phyloP scores from a whole-genome alignment of 2,329 filamentous ascomycete genomes.

The Ceratocystis variospora region DNA sequence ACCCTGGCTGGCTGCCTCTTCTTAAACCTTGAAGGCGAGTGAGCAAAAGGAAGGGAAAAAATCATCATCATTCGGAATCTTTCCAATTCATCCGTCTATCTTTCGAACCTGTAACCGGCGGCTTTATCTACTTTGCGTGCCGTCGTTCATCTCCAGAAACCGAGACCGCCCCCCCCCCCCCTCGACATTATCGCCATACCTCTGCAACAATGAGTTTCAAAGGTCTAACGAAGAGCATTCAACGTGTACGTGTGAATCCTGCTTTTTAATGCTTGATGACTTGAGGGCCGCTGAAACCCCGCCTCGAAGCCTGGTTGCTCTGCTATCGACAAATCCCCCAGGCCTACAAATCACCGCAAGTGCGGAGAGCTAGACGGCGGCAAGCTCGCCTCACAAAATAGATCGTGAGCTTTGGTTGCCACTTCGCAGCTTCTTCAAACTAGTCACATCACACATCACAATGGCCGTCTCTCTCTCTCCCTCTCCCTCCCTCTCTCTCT shows the following conservation, averaged over 20 bases:
- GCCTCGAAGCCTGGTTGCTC: not conserved
- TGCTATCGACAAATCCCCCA: not conserved
- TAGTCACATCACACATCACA: not conserved
- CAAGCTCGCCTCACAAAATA: not conserved
- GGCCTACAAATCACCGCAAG: not conserved
- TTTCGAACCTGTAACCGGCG: not conserved
- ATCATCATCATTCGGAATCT: not conserved
- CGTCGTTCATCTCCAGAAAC: not conserved
- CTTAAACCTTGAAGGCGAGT: not conserved
- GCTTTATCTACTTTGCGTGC: not conserved
- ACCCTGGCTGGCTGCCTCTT: slow-evolving; percentile 16
- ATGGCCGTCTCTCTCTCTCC: slow-evolving; percentile 20
- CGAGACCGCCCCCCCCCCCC: not conserved
- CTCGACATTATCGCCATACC: not conserved
- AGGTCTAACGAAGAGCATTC: slow-evolving; percentile 81
- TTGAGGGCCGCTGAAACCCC: not conserved
- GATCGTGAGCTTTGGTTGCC: not conserved
- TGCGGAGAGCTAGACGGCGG: not conserved
- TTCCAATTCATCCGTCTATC: slow-evolving; percentile 6
- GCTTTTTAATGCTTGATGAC: not conserved
- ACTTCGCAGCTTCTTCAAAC: not conserved
- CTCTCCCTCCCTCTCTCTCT: not conserved
- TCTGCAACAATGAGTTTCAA: slow-evolving; percentile 73
- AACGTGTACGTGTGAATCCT: slow-evolving; percentile 47
- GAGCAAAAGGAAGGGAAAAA: slow-evolving; percentile 10